Percentiles rank a stretch among this genome's conserved stretches.
phyloP scores from a whole-genome alignment of 495 filamentous ascomycete genomes.

The Aspergillus bertholletiae region DNA sequence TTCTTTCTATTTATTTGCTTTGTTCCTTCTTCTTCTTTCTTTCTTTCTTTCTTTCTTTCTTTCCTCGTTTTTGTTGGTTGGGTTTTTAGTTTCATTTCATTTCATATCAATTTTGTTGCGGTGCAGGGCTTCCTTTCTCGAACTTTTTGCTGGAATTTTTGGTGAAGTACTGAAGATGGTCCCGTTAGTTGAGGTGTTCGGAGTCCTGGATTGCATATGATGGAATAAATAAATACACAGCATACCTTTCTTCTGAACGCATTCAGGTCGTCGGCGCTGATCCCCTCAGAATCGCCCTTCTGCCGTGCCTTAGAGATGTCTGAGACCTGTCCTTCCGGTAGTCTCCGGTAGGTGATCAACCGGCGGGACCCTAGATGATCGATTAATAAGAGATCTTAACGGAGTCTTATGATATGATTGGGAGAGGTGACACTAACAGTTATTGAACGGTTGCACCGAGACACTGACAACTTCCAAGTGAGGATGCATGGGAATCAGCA shows the following conservation, averaged over 20 bases:
- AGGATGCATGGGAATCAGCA: slow-evolving; percentile 74
- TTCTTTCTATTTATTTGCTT: no score
- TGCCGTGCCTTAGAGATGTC: slow-evolving; percentile 31
- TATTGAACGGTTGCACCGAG: slow-evolving; percentile 82
- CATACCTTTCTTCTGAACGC: slow-evolving; percentile 64
- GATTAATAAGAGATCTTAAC: slow-evolving; percentile 1
- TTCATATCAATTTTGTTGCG: background rate
- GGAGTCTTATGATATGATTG: no score
- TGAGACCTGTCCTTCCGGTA: slow-evolving; percentile 58
- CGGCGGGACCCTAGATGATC: slow-evolving; percentile 67
- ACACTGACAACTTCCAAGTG: slow-evolving; percentile 71
- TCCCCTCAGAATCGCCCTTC: slow-evolving; percentile 36
- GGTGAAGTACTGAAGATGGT: slow-evolving; percentile 16
- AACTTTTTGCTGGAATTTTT: slow-evolving; percentile 2
- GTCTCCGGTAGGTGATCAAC: slow-evolving; percentile 78
- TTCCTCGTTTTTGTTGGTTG: no score
- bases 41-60: background rate
- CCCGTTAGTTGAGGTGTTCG: background rate
- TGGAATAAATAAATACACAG: background rate
- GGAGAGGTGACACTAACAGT: slow-evolving; percentile 66
- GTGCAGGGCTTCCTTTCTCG: slow-evolving; percentile 1
- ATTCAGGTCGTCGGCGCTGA: slow-evolving; percentile 74
- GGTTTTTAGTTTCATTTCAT: background rate
- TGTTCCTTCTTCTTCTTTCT: background rate
- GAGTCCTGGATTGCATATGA: background rate